Conservation (phyloP, 2,329 filamentous ascomycete genomes). For the Diaporthe humulicola region DNA sequence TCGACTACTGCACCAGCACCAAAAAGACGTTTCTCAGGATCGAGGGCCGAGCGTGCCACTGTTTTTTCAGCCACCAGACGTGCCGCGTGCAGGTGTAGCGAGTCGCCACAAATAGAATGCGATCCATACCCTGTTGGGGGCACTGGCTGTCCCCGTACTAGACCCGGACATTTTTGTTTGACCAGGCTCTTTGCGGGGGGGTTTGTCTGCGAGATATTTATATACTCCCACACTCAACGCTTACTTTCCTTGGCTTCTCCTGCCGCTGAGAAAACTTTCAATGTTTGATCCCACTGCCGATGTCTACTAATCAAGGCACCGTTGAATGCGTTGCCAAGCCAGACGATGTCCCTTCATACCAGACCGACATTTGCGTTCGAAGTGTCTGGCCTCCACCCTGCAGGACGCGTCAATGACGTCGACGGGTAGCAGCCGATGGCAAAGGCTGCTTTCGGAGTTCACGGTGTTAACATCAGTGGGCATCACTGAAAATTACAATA, state of each 20-base stretch:
- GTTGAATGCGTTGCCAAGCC: not conserved
- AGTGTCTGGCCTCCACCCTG: not conserved
- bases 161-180: not conserved
- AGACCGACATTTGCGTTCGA: not conserved
- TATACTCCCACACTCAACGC: not conserved
- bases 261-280: not conserved
- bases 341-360: not conserved
- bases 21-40: constrained; percentile 1
- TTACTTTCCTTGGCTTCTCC: constrained; percentile 11
- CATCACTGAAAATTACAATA: not conserved
- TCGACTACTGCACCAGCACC: constrained; percentile 14
- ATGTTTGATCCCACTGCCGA: not conserved
- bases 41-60: constrained; percentile 18
- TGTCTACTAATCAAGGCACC: not conserved
- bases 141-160: not conserved
- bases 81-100: constrained; percentile 5
- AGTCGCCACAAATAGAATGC: constrained; percentile 4
- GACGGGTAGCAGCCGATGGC: not conserved
- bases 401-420: not conserved
- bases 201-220: not conserved
- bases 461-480: not conserved
- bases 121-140: not conserved
- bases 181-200: not conserved
- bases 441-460: not conserved
- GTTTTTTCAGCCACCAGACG: not conserved